Base-by-base conservation (phyloP, 805 yeast species). In the Candida ficus region DNA sequence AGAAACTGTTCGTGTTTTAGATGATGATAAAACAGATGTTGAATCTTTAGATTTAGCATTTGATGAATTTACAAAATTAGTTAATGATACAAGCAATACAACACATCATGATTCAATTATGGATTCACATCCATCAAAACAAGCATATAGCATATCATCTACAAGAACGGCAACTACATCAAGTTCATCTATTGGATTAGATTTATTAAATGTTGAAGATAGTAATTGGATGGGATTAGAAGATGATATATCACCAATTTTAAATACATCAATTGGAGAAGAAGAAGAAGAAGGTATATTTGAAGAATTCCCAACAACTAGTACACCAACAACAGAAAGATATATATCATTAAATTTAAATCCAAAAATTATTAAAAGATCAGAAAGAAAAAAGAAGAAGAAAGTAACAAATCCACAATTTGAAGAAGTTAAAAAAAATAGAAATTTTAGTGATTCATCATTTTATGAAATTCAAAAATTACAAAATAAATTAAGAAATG, bases 151-250 rank as follows among this genome's bases (percentile, higher is more conserved):
- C 33, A 35, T 27, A 18, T 12, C 23, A n/a, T 35, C 42, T 8
- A 29, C 26, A n/a, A 14, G 27, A 27, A 35, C 39, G 5, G 19
- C 19, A 10, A 28, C 37, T 10, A 47, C 54, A 5, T 50, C 53
- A 4, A 33, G 49, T 22, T 39, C 44, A 21, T 41, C 50, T 3
- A 38, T 52, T 13, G 53, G 62, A 4, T 31, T 69, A 31, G 67
- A 72, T 48, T 55, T 62, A 3, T 57, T 69, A 16, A 33, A 27
- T 13, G 16, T 37, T 9, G 40, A 33, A 28, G 23, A 12, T 76
- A 70, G 30, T 63, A 69, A 66, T 41, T 75, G 80, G 79, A 73
- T 74, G 78, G 78, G 73, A 39, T 71, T 77, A 4, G 49, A 57
- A 38, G 63, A 57, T 21, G 50, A 43, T 17, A 18, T 13, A 5